These are phyloP conservation scores for Byssoonygena ceratinophila DNA, from an alignment of 2,329 filamentous ascomycete genomes.

Conservation along the genomic window DNA sequence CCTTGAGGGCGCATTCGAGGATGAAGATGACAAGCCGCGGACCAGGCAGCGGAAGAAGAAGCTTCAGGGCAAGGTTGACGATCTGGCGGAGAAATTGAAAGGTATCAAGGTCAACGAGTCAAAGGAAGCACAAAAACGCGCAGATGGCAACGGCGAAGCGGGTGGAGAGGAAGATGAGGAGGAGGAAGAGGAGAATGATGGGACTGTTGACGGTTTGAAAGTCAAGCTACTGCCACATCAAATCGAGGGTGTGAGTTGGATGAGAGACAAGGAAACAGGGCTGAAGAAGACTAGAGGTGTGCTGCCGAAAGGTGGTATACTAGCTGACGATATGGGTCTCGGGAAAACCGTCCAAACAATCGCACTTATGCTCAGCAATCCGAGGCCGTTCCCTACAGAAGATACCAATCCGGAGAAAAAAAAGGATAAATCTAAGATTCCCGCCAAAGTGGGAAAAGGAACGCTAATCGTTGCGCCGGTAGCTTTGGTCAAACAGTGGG, in stretches of 20 bases:
- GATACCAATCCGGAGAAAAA: slow-evolving; percentile 34
- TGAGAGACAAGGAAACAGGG: slow-evolving; percentile 83
- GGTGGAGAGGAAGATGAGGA: slow-evolving; percentile 38
- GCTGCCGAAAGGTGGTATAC: slow-evolving; percentile 81
- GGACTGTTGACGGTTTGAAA: slow-evolving; percentile 65
- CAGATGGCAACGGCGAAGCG: slow-evolving; percentile 45
- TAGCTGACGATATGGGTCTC: slow-evolving; percentile 91
- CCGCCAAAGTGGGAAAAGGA: slow-evolving; percentile 58
- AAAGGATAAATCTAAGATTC: slow-evolving; percentile 47
- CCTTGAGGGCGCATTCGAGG: slow-evolving; percentile 42
- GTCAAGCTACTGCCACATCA: slow-evolving; percentile 89
- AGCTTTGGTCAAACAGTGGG: slow-evolving; percentile 94
- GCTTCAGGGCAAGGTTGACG: slow-evolving; percentile 31
- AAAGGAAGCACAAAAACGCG: background rate
- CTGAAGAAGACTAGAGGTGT: slow-evolving; percentile 66
- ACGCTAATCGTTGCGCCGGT: slow-evolving; percentile 89
- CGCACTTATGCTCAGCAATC: slow-evolving; percentile 73
- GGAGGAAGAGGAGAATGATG: slow-evolving; percentile 48
- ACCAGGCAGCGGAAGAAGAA: slow-evolving; percentile 34
- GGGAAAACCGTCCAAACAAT: slow-evolving; percentile 95
- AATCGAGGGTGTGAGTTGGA: slow-evolving; percentile 87
- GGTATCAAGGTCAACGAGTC: slow-evolving; percentile 34
- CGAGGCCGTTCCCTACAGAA: slow-evolving; percentile 53
- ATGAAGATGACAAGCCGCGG: slow-evolving; percentile 38
- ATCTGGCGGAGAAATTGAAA: slow-evolving; percentile 36